phyloP scores from a whole-genome alignment of 305 asterid species.

The Salvia sclarea region DNA sequence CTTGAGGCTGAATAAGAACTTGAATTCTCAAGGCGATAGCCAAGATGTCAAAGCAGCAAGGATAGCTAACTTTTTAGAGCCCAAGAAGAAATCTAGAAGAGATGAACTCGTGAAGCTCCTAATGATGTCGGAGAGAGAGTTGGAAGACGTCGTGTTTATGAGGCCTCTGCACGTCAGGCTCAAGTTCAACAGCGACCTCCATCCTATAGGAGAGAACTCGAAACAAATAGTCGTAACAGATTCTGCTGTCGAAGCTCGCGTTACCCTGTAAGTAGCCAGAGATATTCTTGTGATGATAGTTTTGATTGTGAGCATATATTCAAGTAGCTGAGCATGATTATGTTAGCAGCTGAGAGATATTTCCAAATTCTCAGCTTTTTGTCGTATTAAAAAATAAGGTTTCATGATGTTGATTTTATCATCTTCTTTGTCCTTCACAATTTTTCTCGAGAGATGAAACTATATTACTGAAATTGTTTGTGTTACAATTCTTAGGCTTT shows the following conservation, averaged over 20 bases:
- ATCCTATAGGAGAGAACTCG: slow-evolving; percentile 61
- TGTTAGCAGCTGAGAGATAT: too few relatives aligned
- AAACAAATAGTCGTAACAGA: slow-evolving; percentile 57
- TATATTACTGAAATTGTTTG: too few relatives aligned
- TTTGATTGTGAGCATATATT: too few relatives aligned
- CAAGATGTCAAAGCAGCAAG: slow-evolving; percentile 45
- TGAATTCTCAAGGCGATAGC: slow-evolving; percentile 33
- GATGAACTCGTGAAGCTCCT: slow-evolving; percentile 52
- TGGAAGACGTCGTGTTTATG: slow-evolving; percentile 56
- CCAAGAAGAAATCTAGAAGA: slow-evolving; percentile 40
- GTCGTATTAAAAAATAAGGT: too few relatives aligned
- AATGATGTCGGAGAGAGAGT: slow-evolving; percentile 46
- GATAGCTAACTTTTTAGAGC: slow-evolving; percentile 64
- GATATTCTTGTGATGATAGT: not conserved
- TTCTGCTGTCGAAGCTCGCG: slow-evolving; percentile 54
- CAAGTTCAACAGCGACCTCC: slow-evolving; percentile 54
- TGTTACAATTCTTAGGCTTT: not conserved
- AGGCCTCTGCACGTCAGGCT: slow-evolving; percentile 72
- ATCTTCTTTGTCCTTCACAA: too few relatives aligned
- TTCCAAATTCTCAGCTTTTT: too few relatives aligned
- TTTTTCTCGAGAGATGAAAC: too few relatives aligned
- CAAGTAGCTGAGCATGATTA: too few relatives aligned
- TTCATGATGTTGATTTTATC: too few relatives aligned
- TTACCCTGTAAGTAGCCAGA: slow-evolving; percentile 42
- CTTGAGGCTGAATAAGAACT: slow-evolving; percentile 52